Conservation (phyloP, 106 monocot species). For the Dendrobium officinale region DNA sequence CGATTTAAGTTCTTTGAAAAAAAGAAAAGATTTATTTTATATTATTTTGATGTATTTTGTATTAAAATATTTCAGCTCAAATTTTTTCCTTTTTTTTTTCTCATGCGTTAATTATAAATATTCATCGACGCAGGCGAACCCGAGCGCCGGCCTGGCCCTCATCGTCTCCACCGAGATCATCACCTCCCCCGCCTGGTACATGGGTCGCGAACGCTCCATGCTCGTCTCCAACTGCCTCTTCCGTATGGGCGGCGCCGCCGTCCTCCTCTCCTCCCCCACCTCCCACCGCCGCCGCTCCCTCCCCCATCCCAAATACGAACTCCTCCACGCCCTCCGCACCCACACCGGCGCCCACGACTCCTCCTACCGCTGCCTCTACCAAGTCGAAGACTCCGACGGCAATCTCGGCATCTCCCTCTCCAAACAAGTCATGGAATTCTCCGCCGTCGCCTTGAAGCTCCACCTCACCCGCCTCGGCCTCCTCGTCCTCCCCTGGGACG, state of each 20-base stretch:
- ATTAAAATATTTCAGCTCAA: no score
- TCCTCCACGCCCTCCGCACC: slow-evolving; percentile 9
- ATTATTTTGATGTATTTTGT: no score
- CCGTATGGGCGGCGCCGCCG: slow-evolving; percentile 11
- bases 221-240: slow-evolving; percentile 13
- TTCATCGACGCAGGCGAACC: background rate
- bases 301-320: background rate
- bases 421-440: slow-evolving; percentile 1
- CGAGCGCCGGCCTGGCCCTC: background rate
- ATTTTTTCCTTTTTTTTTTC: no score
- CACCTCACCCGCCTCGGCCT: background rate
- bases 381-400: slow-evolving; percentile 4
- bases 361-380: slow-evolving; percentile 6
- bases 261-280: background rate
- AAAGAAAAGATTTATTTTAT: no score
- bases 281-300: background rate
- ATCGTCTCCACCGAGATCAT: slow-evolving; percentile 14
- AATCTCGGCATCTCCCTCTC: slow-evolving; percentile 2
- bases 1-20: no score
- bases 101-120: no score
- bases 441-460: background rate
- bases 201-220: slow-evolving; percentile 4
- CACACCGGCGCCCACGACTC: slow-evolving; percentile 3
- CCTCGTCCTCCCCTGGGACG: slow-evolving; percentile 4
- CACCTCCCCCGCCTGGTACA: slow-evolving; percentile 2